Evolutionary conservation across 1,139 yeast species (phyloP).

Genomic region (Yamadazyma jaroonii): DNA sequence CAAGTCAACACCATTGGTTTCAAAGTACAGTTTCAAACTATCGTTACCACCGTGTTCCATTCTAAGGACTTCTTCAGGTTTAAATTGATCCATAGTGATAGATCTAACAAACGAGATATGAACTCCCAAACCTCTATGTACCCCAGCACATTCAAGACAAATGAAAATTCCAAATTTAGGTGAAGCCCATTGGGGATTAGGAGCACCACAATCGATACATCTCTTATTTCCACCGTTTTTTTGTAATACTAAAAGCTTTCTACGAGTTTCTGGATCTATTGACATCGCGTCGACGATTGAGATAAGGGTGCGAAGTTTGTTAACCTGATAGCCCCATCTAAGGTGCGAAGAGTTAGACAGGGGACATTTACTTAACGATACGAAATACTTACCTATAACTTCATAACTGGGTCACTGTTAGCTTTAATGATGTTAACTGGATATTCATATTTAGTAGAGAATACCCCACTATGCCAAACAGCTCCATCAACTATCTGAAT

Average conservation of each 20-base stretch:
- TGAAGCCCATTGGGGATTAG: conserved; percentile 99
- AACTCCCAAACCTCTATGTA: conserved; percentile 94
- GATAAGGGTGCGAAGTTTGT: neutral
- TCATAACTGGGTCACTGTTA: conserved; percentile 13
- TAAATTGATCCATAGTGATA: conserved; percentile 96
- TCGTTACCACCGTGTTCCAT: conserved; percentile 97
- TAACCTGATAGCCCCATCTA: neutral
- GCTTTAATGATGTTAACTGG: conserved; percentile 28
- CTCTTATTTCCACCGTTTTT: conserved; percentile 79
- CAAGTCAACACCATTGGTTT: conserved; percentile 69
- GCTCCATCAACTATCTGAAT: conserved; percentile 87
- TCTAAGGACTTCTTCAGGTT: conserved; percentile 80
- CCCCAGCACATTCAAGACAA: conserved; percentile 96
- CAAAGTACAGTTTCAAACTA: conserved; percentile 66
- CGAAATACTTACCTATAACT: conserved; percentile 10
- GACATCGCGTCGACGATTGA: conserved; percentile 47
- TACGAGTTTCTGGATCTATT: conserved; percentile 86
- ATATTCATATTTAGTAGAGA: conserved; percentile 23
- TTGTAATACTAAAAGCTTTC: conserved; percentile 76
- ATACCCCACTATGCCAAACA: conserved; percentile 75
- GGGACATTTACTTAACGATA: too few species aligned
- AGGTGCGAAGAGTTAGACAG: neutral
- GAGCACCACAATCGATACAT: conserved; percentile 93
- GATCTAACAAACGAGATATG: conserved; percentile 96
- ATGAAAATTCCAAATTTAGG: conserved; percentile 96